Evolutionary conservation across 2,329 filamentous ascomycete genomes (phyloP).

Genomic region (Aspergillus sojae): DNA sequence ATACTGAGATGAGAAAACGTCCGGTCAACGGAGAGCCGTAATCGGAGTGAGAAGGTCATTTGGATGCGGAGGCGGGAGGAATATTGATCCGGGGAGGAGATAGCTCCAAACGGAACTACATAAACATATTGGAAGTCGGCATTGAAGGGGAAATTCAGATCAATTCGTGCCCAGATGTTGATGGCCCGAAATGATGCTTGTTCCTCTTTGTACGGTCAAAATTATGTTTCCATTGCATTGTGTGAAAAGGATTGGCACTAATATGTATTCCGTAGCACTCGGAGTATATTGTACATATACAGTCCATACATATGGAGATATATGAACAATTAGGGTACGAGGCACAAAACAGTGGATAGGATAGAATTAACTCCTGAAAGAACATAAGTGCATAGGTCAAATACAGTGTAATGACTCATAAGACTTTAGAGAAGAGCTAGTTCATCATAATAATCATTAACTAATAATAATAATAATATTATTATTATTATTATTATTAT

Average conservation of each 20-base stretch:
- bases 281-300: not conserved
- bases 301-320: not conserved
- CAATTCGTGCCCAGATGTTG: not conserved
- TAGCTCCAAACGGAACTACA: not conserved
- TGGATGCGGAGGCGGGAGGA: conserved; percentile 19
- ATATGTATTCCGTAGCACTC: not conserved
- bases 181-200: not conserved
- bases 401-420: too few species aligned
- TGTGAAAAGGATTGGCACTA: not conserved
- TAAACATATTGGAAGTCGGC: too few species aligned
- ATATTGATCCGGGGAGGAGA: not conserved
- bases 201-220: not conserved
- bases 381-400: not conserved
- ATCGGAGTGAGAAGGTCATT: conserved; percentile 32
- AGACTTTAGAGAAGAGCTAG: too few species aligned
- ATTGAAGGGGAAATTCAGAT: not conserved
- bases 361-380: not conserved
- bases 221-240: not conserved
- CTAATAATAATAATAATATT: not conserved
- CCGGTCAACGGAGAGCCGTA: conserved; percentile 24
- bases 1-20: conserved; percentile 12
- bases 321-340: not conserved
- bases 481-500: not conserved
- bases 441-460: too few species aligned
- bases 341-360: not conserved